Conservation (phyloP, 106 monocot genomes). For the Dioscorea zingiberensis region DNA sequence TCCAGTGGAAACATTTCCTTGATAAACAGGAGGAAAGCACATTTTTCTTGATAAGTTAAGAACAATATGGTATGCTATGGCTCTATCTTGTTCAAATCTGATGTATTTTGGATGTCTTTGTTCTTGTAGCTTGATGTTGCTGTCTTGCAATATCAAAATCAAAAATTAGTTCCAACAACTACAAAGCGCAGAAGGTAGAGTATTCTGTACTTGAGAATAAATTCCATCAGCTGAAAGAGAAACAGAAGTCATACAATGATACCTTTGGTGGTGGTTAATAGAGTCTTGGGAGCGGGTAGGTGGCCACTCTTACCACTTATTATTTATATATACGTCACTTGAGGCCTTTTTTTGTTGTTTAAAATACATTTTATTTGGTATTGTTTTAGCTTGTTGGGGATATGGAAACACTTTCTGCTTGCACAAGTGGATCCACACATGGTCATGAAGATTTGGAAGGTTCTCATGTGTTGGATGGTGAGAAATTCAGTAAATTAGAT, state of each 20-base stretch:
- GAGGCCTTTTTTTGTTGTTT: not conserved
- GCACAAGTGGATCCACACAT: constrained; percentile 24
- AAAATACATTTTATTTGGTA: not conserved
- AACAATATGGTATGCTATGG: no score
- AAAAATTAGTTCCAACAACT: constrained; percentile 90
- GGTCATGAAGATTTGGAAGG: constrained; percentile 15
- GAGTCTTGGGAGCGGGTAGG: constrained; percentile 68
- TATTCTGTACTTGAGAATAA: constrained; percentile 61
- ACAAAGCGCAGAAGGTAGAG: constrained; percentile 82
- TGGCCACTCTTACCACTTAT: not conserved
- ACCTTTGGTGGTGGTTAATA: constrained; percentile 41
- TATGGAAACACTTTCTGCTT: constrained; percentile 37
- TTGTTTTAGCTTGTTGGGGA: constrained; percentile 55
- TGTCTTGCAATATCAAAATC: constrained; percentile 93
- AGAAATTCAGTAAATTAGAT: not conserved
- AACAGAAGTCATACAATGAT: constrained; percentile 45
- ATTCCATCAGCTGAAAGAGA: constrained; percentile 55
- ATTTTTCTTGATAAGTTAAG: no score
- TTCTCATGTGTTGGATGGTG: constrained; percentile 22
- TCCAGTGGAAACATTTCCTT: no score
- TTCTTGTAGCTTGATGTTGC: constrained; percentile 77
- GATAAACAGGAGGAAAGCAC: no score
- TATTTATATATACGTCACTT: not conserved
- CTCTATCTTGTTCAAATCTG: not conserved
- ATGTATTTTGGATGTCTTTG: not conserved